Conservation (phyloP, 306 rosid genomes). For the Cicer yamashitae region DNA sequence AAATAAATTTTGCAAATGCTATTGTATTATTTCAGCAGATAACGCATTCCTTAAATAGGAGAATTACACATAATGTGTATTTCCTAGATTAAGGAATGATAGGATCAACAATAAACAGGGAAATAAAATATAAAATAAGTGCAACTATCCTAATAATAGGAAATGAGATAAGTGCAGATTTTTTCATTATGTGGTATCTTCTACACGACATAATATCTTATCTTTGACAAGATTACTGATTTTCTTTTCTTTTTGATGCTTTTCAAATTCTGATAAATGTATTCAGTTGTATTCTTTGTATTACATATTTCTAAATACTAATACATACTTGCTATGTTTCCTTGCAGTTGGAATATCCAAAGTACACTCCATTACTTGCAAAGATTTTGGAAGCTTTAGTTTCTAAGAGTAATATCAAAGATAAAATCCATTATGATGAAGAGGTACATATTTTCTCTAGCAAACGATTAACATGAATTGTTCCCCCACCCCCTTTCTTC, state of each 20-base stretch:
- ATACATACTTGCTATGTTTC: slow-evolving; percentile 35
- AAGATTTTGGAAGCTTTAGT: slow-evolving; percentile 83
- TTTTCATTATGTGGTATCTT: slow-evolving; percentile 12
- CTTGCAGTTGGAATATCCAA: slow-evolving; percentile 89
- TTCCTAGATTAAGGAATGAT: background rate
- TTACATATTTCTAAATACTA: slow-evolving; percentile 1
- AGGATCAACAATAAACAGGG: slow-evolving; percentile 1
- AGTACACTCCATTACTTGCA: slow-evolving; percentile 83
- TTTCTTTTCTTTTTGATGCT: background rate
- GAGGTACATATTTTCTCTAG: slow-evolving; percentile 57
- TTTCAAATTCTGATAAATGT: slow-evolving; percentile 15
- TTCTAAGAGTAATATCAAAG: slow-evolving; percentile 65
- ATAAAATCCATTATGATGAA: slow-evolving; percentile 60
- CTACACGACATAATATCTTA: background rate
- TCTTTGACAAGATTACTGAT: slow-evolving; percentile 17
- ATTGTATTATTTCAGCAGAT: background rate
- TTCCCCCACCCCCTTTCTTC: background rate
- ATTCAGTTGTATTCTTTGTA: slow-evolving; percentile 23
- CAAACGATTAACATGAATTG: slow-evolving; percentile 28
- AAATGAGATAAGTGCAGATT: background rate
- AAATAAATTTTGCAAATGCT: background rate
- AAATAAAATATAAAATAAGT: background rate
- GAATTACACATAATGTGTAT: background rate
- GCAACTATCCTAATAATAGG: background rate
- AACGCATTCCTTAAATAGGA: background rate